Percentiles rank a stretch among this genome's conserved stretches.
Evolutionary conservation across 2,329 filamentous ascomycete genomes (phyloP).

Genomic region (Penicillium sclerotigenum): DNA sequence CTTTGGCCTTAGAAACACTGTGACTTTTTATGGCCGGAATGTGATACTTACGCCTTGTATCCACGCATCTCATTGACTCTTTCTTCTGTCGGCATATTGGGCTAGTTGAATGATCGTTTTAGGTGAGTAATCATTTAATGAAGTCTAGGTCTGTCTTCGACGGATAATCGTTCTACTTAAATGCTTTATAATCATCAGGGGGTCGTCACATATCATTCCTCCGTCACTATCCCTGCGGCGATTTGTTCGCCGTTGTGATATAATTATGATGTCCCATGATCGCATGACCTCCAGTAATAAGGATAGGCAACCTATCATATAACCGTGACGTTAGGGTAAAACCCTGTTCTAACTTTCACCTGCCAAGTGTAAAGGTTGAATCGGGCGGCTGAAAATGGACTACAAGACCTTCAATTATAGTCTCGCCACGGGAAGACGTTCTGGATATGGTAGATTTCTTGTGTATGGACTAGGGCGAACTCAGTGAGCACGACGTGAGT

Average conservation of each 20-base stretch:
- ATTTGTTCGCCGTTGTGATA: background rate
- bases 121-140: background rate
- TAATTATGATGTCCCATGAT: background rate
- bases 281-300: background rate
- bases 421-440: background rate
- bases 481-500: background rate
- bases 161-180: background rate
- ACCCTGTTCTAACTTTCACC: background rate
- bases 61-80: constrained; percentile 1
- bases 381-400: background rate
- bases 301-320: background rate
- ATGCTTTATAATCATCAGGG: background rate
- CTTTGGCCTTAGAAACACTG: background rate
- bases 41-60: background rate
- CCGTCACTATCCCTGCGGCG: background rate
- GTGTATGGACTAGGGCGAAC: background rate
- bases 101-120: background rate
- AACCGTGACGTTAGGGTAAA: too few species aligned
- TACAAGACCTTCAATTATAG: background rate
- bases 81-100: background rate
- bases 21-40: background rate
- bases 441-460: background rate
- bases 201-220: background rate
- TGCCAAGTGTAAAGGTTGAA: background rate
- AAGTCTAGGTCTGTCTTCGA: background rate